A percentile compares a stretch with the other conserved stretches of the same genome.
Conservation (phyloP, 1,284 basidiomycete species). For the Pterulicium gracile region DNA sequence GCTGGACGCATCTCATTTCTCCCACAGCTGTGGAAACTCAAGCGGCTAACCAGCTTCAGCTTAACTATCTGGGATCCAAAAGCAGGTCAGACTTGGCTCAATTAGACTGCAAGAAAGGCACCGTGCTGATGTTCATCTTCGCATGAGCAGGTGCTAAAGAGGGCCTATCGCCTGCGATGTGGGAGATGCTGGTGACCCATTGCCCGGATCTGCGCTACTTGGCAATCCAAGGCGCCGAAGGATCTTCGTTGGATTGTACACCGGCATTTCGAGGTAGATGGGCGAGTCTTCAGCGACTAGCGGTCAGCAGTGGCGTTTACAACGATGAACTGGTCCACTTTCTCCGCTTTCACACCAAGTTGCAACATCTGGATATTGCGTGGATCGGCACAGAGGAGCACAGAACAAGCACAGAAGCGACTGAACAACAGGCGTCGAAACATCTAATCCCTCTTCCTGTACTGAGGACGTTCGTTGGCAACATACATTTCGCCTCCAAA, state of each 20-base stretch:
- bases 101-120: too few relatives aligned
- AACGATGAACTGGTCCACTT: neutral
- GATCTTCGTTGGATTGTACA: neutral
- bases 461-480: neutral
- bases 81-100: neutral
- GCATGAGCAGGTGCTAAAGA: too few relatives aligned
- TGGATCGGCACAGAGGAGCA: neutral
- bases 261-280: neutral
- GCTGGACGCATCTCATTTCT: neutral
- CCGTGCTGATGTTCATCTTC: too few relatives aligned
- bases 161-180: neutral
- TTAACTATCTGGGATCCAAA: neutral
- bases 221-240: neutral
- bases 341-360: neutral
- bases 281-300: neutral
- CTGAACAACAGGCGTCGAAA: neutral
- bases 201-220: neutral
- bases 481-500: neutral
- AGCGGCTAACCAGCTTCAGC: neutral
- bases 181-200: neutral
- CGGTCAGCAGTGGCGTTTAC: neutral
- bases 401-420: slow-evolving; percentile 1
- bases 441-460: neutral
- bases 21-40: neutral
- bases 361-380: neutral